Evolutionary conservation across 1,139 yeast genomes (phyloP), one percentile per base, ranked within the genome.

Genomic region (Spencermartinsiella ligniputridi): DNA sequence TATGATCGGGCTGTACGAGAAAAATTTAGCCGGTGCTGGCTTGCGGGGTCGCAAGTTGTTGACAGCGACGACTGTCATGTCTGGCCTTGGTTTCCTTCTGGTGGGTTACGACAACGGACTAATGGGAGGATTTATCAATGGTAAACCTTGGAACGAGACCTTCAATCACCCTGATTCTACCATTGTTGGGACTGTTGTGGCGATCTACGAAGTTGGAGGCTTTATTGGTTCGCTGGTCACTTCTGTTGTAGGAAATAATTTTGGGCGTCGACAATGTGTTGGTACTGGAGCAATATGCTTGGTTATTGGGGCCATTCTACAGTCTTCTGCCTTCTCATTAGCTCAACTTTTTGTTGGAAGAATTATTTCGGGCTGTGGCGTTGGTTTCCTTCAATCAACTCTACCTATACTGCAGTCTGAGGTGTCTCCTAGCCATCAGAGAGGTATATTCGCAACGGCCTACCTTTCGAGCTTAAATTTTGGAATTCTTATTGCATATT

Each of bases 151-250:
- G 29, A 42, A 42, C 11, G 21, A 36, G 21, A 38, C 40, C 4
- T 52, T 52, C 36, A 40, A 48, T 32, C 35, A 49, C 19, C 53
- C 55, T 4, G 39, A 37, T 35, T 45, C 61, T n/a, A 44, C 47
- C 5, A 35, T 61, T 19, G 55, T 52, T 21, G 63, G 65, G 11
- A 51, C 59, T 2, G 55, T 55, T 21, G 58, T 58, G 3, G 75
- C 89, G 0, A 77, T 83, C 62, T 84, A 83, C 62, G 90, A 83
- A 60, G 64, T 84, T 39, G 97, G 97, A 45, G 96, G 97, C 4
- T 72, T 90, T 49, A 67, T 63, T 5, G 68, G 67, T 1, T 60
- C 68, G 4, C 44, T 64, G 3, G 35, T 75, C n/a, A 67, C 83
- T 17, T 74, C 81, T 22, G 68, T 75, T 54, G 63, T 69, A 52